A percentile compares a stretch with the other conserved stretches of the same genome.
Evolutionary conservation across 228 moss, liverwort and hornwort genomes (phyloP).

Genomic region (Sphagnum magellanicum): DNA sequence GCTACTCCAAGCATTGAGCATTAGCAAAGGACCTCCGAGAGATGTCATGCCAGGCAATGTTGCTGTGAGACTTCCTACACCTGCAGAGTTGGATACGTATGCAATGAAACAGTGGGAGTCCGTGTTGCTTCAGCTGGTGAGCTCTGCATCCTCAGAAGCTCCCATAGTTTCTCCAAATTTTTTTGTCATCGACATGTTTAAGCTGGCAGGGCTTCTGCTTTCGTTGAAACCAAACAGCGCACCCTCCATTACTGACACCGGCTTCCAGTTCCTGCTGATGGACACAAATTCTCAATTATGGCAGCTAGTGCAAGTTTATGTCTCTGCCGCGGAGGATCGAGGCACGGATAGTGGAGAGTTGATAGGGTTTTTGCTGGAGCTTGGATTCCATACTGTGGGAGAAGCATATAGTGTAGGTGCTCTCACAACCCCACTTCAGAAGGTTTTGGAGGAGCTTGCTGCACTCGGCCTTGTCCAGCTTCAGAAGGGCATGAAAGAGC

Average conservation of each 20-base stretch:
- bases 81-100: conserved; percentile 62
- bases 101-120: conserved; percentile 89
- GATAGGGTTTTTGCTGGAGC: conserved; percentile 80
- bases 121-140: conserved; percentile 82
- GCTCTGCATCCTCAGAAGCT: conserved; percentile 62
- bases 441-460: conserved; percentile 69
- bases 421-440: conserved; percentile 54
- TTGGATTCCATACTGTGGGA: conserved; percentile 79
- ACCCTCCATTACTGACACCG: conserved; percentile 71
- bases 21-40: conserved; percentile 68
- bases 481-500: conserved; percentile 80
- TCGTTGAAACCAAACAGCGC: conserved; percentile 14
- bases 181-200: conserved; percentile 64
- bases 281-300: conserved; percentile 88
- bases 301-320: conserved; percentile 90
- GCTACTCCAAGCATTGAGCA: conserved; percentile 47
- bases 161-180: conserved; percentile 50
- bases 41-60: conserved; percentile 64
- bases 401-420: conserved; percentile 78
- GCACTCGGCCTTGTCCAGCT: conserved; percentile 73
- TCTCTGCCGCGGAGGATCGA: conserved; percentile 78
- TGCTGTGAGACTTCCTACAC: conserved; percentile 63
- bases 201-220: conserved; percentile 61
- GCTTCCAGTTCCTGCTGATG: conserved; percentile 90
- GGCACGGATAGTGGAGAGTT: conserved; percentile 86